phyloP scores from a whole-genome alignment of 129 eudicot species.

The Scalesia atractyloides region DNA sequence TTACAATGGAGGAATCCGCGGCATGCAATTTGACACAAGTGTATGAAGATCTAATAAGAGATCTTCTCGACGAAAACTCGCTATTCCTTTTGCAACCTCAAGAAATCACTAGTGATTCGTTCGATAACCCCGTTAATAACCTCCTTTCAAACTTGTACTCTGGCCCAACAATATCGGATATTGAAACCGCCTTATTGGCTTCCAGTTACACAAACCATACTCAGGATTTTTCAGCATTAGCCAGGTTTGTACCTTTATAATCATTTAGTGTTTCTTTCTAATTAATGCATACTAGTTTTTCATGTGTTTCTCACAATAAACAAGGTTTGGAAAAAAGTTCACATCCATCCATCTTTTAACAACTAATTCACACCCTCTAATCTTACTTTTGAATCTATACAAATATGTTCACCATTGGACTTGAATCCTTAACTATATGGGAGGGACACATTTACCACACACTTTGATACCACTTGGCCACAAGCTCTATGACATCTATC shows the following conservation, averaged over 20 bases:
- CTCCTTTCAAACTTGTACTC: conserved; percentile 41
- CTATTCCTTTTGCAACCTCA: conserved; percentile 35
- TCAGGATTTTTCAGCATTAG: conserved; percentile 31
- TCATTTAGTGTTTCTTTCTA: not conserved
- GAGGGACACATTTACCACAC: no score
- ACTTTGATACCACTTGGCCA: no score
- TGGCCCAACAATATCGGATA: conserved; percentile 54
- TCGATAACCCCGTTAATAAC: conserved; percentile 14
- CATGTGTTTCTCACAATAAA: not conserved
- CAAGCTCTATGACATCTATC: no score
- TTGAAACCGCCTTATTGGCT: conserved; percentile 44
- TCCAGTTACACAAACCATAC: conserved; percentile 23
- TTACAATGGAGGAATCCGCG: conserved; percentile 50
- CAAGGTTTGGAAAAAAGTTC: not conserved
- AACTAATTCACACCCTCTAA: no score
- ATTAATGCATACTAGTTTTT: not conserved
- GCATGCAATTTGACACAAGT: conserved; percentile 32
- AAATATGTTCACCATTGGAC: no score
- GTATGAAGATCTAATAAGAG: conserved; percentile 44
- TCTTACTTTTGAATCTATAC: no score
- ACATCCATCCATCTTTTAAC: no score
- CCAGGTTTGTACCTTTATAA: conserved; percentile 42
- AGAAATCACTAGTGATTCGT: conserved; percentile 25
- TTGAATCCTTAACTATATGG: no score
- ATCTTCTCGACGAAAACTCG: conserved; percentile 48